Percentiles rank a stretch among this genome's conserved stretches.
phyloP scores from a whole-genome alignment of 1,284 basidiomycete genomes.

The Cutaneotrichosporon dermatis region DNA sequence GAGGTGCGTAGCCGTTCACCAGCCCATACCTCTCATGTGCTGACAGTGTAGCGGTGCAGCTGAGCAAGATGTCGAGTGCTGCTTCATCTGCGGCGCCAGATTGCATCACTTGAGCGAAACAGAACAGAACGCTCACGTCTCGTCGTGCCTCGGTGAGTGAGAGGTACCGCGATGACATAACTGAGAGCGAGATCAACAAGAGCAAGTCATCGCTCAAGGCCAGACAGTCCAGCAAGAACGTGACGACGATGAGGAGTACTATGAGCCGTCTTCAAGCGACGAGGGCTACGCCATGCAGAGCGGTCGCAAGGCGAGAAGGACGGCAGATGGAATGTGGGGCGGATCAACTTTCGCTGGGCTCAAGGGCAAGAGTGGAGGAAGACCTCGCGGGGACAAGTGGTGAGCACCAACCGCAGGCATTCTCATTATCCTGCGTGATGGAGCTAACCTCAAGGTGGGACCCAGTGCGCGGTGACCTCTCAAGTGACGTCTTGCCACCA shows the following conservation, averaged over 20 bases:
- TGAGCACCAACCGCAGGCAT: constrained; percentile 10
- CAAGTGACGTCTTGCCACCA: constrained; percentile 49
- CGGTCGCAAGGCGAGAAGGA: constrained; percentile 6
- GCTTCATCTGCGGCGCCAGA: constrained; percentile 30
- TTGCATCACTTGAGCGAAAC: constrained; percentile 15
- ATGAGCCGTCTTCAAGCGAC: background rate
- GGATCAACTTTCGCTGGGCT: constrained; percentile 33
- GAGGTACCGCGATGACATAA: background rate
- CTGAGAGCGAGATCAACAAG: background rate
- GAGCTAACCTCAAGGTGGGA: constrained; percentile 39
- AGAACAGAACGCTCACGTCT: constrained; percentile 25
- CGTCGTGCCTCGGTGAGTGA: constrained; percentile 27
- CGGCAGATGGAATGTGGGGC: constrained; percentile 30
- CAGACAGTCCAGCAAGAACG: background rate
- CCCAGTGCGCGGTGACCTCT: constrained; percentile 21
- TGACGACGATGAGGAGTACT: constrained; percentile 2
- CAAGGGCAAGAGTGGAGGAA: constrained; percentile 24
- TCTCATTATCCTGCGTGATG: background rate
- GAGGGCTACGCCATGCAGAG: background rate
- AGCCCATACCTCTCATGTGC: background rate
- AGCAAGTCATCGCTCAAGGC: background rate
- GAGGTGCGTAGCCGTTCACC: background rate
- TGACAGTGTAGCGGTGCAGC: background rate
- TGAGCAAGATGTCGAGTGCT: constrained; percentile 3
- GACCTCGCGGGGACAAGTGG: constrained; percentile 37